Conservation (phyloP, 345 rosid genomes). For the Hirschfeldia incana region DNA sequence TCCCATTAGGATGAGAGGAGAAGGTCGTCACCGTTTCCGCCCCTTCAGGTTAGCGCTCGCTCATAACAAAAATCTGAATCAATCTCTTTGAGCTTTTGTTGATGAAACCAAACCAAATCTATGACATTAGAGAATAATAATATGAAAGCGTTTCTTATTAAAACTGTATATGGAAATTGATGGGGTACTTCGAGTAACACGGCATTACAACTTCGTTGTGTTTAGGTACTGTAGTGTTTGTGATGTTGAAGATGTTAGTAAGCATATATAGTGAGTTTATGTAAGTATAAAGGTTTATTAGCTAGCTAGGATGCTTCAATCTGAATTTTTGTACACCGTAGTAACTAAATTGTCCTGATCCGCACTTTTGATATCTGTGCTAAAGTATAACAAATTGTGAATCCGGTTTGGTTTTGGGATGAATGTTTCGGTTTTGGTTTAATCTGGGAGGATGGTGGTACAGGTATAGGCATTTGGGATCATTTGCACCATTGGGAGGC, state of each 20-base stretch:
- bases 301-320: not conserved
- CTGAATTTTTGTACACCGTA: not conserved
- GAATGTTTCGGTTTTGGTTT: not conserved
- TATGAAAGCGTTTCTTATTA: not conserved
- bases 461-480: conserved; percentile 93
- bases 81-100: not conserved
- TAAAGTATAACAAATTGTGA: not conserved
- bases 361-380: not conserved
- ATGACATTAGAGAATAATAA: not conserved
- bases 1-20: conserved; percentile 87
- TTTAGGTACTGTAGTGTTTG: not conserved
- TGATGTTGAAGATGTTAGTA: not conserved
- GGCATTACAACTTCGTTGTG: not conserved
- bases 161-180: not conserved
- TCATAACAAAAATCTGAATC: not conserved
- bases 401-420: not conserved
- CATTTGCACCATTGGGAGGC: conserved; percentile 97
- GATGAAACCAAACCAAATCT: not conserved
- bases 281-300: not conserved
- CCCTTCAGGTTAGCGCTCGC: conserved; percentile 65
- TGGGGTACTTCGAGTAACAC: not conserved
- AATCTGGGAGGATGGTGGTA: not conserved
- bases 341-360: not conserved
- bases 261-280: not conserved
- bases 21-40: conserved; percentile 92